Evolutionary conservation across 306 rosid species (phyloP), one percentile per base, ranked within the genome.

Genomic region (Bauhinia variegata): DNA sequence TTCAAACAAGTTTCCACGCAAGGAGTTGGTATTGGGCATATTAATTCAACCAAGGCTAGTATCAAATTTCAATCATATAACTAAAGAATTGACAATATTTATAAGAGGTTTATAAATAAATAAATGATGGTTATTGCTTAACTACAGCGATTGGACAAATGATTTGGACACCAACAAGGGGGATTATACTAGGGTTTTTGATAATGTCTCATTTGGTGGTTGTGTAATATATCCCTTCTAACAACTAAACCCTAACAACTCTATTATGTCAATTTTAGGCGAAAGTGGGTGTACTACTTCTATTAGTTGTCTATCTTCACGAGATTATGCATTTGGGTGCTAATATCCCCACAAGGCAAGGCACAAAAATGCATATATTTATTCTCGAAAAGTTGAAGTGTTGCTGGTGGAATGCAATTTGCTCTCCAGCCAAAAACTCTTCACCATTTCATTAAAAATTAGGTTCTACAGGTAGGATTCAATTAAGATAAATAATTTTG

Each of bases 271-370:
- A 49, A 41, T 42, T 55, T 78, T 67, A 57, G 80, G 65, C 55
- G 4, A 63, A 54, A 59, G 79, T 78, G 60, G 83, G 70, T 78
- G 86, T 63, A 47, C 75, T 71, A 65, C 65, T 60, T 59, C 5
- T 57, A 18, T 65, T 69, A 60, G 55, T 32, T 61, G 39, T 15
- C 5, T 46, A 17, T 60, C 50, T 39, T 41, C 32, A 6, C 13
- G 3, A 11, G 50, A 11, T 36, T 13, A 15, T 67, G 53, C 62
- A 54, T n/a, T n/a, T n/a, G n/a, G n/a, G n/a, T n/a, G n/a, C n/a
- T 46, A 62, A n/a, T 62, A 43, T 2, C 13, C 17, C 13, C 4
- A 11, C n/a, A 41, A 23, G 19, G 8, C 16, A 43, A 42, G 42
- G 23, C 19, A 42, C 34, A 36, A n/a, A n/a, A n/a, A 2, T 16